A percentile compares a stretch with the other conserved stretches of the same genome.
phyloP scores from a whole-genome alignment of 306 rosid species.

The Begonia fuchsioides region DNA sequence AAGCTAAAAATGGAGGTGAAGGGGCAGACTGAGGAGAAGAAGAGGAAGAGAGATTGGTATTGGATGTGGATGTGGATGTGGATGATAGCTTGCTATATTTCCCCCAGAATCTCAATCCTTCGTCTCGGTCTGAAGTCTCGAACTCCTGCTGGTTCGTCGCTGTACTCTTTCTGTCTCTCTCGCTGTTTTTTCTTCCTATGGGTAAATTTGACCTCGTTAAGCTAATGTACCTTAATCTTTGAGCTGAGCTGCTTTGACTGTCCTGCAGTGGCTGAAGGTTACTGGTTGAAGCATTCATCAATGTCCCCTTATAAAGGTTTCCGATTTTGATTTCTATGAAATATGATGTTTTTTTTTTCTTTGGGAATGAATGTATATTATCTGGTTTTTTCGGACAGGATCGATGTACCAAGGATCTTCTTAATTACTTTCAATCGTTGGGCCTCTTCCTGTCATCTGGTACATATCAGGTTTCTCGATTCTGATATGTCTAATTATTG shows the following conservation, averaged over 20 bases:
- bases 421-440: constrained; percentile 57
- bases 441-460: constrained; percentile 69
- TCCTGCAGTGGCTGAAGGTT: constrained; percentile 78
- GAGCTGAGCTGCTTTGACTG: background rate
- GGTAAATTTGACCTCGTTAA: background rate
- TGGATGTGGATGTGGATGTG: too few species aligned
- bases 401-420: constrained; percentile 97
- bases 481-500: background rate
- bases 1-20: constrained; percentile 14
- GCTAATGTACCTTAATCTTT: background rate
- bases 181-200: too few species aligned
- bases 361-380: background rate
- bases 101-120: constrained; percentile 56
- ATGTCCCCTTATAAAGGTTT: constrained; percentile 76
- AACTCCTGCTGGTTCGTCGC: constrained; percentile 81
- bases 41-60: constrained; percentile 27
- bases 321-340: background rate
- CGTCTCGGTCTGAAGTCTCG: constrained; percentile 89
- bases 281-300: constrained; percentile 80
- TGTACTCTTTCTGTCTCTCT: constrained; percentile 28
- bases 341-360: background rate
- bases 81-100: constrained; percentile 44
- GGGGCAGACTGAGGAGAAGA: constrained; percentile 4
- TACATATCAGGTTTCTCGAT: constrained; percentile 6
- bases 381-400: constrained; percentile 28